Evolutionary conservation across 352 stramenopile genomes (phyloP), one percentile per base, ranked within the genome.

Genomic region (Phytophthora quininea): DNA sequence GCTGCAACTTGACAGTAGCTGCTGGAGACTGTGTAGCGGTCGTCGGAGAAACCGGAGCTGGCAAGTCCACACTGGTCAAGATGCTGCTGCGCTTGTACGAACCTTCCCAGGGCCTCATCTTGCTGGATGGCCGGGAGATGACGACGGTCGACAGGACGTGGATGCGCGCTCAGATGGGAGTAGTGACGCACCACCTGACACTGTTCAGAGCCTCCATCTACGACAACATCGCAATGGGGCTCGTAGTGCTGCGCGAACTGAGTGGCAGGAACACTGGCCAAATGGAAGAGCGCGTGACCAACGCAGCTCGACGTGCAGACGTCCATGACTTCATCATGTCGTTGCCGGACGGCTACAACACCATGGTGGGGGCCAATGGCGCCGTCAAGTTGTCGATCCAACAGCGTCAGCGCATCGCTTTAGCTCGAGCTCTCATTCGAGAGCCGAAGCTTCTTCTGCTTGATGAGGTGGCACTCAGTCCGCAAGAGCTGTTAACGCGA

Each of bases 331-430:
- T 80, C 63, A 97, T 98, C 52, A 76, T 81, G 59, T 64, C 73
- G 15, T 82, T 98, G 15, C 91, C 92, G 1, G 78, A 97, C 29
- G 82, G 86, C 14, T 97, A 96, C 72, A 78, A 95, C 52, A 76
- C 67, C 1, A 56, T 43, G 19, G 54, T 78, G 4, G 70, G 61
- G 45, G 61, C 62, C 24, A 51, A 97, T 89, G 80, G 88, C n/a
- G 95, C 91, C 1, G 45, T 96, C 15, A 93, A 96, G 67, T 71
- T 99, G 0, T 90, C 74, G 46, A 84, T 80, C 27, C 87, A 89
- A 31, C 91, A 99, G 76, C 96, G 96, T 54, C 97, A 99, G 71
- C 78, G 95, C 15, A 52, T 88, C 19, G 75, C 76, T 4, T 43
- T 88, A 4, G 77, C 79, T 12, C 46, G 79, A 47, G 73, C 78